phyloP scores from a whole-genome alignment of 768 basidiomycete genomes.

The Rhodotorula sphaerocarpa region DNA sequence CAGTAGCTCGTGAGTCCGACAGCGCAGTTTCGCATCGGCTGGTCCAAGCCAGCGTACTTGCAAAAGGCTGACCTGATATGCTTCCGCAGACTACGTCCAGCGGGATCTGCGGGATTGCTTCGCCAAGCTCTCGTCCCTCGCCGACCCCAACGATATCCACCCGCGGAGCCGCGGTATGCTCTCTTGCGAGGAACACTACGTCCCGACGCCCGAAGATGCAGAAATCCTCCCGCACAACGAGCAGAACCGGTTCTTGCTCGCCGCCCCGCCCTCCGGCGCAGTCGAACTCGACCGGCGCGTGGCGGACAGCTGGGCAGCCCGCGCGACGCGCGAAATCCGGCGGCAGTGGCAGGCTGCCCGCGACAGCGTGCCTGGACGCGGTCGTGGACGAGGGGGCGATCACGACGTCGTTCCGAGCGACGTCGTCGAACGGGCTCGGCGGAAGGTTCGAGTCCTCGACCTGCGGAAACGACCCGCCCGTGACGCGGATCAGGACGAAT shows the following conservation, averaged over 20 bases:
- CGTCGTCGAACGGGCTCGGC: slow-evolving; percentile 13
- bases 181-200: slow-evolving; percentile 31
- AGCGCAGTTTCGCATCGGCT: background rate
- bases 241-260: slow-evolving; percentile 18
- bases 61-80: background rate
- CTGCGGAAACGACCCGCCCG: background rate
- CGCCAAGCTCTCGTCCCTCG: slow-evolving; percentile 14
- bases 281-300: slow-evolving; percentile 21
- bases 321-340: slow-evolving; percentile 6
- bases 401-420: background rate
- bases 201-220: slow-evolving; percentile 18
- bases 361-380: background rate
- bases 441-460: slow-evolving; percentile 15
- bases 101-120: slow-evolving; percentile 29
- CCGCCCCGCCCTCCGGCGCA: slow-evolving; percentile 4
- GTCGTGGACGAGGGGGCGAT: background rate
- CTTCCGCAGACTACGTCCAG: slow-evolving; percentile 26
- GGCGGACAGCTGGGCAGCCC: slow-evolving; percentile 15
- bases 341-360: background rate
- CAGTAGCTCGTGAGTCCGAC: slow-evolving; percentile 19
- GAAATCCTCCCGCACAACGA: background rate
- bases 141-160: slow-evolving; percentile 23
- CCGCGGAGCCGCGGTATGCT: slow-evolving; percentile 15
- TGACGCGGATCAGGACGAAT: too few species aligned
- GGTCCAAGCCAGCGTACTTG: background rate